Percentiles rank a stretch among this genome's conserved stretches.
These are phyloP conservation scores for Chaetomium sp. DNA, from an alignment of 2,329 filamentous ascomycete species.

Conservation along the genomic window DNA sequence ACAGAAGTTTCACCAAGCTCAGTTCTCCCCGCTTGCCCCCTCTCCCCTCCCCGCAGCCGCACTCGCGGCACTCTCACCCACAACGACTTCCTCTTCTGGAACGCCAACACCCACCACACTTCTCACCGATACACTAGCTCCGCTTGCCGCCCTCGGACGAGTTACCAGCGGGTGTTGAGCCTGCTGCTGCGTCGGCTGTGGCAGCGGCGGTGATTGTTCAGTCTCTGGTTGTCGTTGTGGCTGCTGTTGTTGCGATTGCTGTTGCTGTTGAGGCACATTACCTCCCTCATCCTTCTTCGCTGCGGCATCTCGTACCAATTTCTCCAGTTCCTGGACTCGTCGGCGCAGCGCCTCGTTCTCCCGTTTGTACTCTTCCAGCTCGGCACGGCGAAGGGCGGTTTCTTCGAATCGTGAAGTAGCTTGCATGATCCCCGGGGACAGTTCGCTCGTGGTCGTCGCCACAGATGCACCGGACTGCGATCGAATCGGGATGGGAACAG, in stretches of 20 bases:
- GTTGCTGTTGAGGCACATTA: slow-evolving; percentile 26
- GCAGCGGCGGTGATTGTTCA: slow-evolving; percentile 23
- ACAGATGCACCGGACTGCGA: slow-evolving; percentile 7
- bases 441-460: slow-evolving; percentile 30
- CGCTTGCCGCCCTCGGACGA: slow-evolving; percentile 33
- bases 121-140: slow-evolving; percentile 39
- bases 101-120: slow-evolving; percentile 48
- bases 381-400: slow-evolving; percentile 51
- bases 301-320: slow-evolving; percentile 39
- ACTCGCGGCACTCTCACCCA: slow-evolving; percentile 57
- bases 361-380: slow-evolving; percentile 54
- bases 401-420: slow-evolving; percentile 58
- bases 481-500: slow-evolving; percentile 10
- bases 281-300: slow-evolving; percentile 41
- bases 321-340: slow-evolving; percentile 56
- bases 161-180: slow-evolving; percentile 22
- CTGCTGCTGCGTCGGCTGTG: not conserved
- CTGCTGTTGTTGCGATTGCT: not conserved
- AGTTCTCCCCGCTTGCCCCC: not conserved
- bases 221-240: not conserved
- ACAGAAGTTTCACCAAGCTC: not conserved
- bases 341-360: slow-evolving; percentile 59
- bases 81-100: slow-evolving; percentile 52
- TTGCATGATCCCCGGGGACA: slow-evolving; percentile 49
- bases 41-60: slow-evolving; percentile 24